Evolutionary conservation across 1,139 yeast genomes (phyloP).

Genomic region (Suhomyces chickasaworum): DNA sequence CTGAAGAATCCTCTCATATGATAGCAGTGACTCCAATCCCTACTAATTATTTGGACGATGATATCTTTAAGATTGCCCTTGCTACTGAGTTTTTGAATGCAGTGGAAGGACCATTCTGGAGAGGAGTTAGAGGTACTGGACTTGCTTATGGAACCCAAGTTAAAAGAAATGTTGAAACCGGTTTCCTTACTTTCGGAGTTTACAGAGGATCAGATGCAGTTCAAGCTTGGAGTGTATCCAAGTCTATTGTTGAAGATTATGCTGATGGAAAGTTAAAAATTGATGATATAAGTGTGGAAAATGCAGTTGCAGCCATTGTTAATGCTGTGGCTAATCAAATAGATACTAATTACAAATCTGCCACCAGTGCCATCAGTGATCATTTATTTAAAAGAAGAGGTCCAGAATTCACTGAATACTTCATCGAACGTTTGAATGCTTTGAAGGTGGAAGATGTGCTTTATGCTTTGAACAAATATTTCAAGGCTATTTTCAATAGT

Average conservation of each 20-base stretch:
- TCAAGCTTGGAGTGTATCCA: constrained; percentile 70
- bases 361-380: constrained; percentile 65
- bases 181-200: constrained; percentile 64
- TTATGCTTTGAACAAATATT: constrained; percentile 57
- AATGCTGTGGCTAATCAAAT: constrained; percentile 69
- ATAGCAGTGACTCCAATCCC: constrained; percentile 65
- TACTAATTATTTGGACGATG: constrained; percentile 62
- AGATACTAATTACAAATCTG: constrained; percentile 62
- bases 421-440: constrained; percentile 49
- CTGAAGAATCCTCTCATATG: constrained; percentile 84
- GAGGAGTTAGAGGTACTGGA: constrained; percentile 94
- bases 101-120: constrained; percentile 97
- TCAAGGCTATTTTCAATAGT: constrained; percentile 61
- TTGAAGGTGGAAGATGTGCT: constrained; percentile 62
- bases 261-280: constrained; percentile 55
- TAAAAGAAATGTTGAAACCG: constrained; percentile 61
- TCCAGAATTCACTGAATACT: constrained; percentile 49
- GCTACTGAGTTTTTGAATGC: constrained; percentile 79
- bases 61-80: constrained; percentile 68
- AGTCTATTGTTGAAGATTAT: constrained; percentile 62
- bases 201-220: constrained; percentile 85
- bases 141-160: constrained; percentile 87
- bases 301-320: constrained; percentile 75
- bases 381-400: constrained; percentile 70
- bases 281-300: constrained; percentile 63